phyloP scores from a whole-genome alignment of 495 filamentous ascomycete species.

The Neurospora sp. region DNA sequence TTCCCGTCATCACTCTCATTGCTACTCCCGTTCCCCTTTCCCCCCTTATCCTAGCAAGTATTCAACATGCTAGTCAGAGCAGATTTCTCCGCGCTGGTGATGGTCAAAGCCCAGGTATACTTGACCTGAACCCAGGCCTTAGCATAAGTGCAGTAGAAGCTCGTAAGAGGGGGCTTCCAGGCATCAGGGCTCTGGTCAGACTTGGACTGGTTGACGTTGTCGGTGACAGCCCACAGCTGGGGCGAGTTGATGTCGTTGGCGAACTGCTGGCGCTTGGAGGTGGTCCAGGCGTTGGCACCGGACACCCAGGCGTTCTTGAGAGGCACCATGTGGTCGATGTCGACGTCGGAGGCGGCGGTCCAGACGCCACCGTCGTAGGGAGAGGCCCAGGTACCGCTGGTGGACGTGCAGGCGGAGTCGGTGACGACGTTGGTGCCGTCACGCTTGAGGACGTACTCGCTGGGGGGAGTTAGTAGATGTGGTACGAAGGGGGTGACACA shows the following conservation, averaged over 20 bases:
- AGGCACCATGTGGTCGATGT: constrained; percentile 71
- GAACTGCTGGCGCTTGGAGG: constrained; percentile 48
- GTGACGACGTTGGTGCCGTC: constrained; percentile 50
- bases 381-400: constrained; percentile 50
- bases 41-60: constrained; percentile 38
- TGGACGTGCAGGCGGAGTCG: constrained; percentile 43
- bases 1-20: background rate
- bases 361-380: constrained; percentile 62
- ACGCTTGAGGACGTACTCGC: constrained; percentile 58
- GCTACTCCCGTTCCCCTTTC: background rate
- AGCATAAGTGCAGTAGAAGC: constrained; percentile 69
- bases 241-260: constrained; percentile 64
- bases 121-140: constrained; percentile 64
- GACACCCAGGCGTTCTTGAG: constrained; percentile 65
- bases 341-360: constrained; percentile 53
- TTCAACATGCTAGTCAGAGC: constrained; percentile 54
- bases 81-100: constrained; percentile 31
- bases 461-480: constrained; percentile 10
- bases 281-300: constrained; percentile 49
- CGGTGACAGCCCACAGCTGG: constrained; percentile 65
- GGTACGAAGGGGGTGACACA: background rate
- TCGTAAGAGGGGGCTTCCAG: constrained; percentile 60
- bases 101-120: constrained; percentile 42
- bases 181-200: constrained; percentile 56
- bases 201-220: constrained; percentile 62